Conservation (phyloP, 75 land plant genomes). For the Ceratopteris richardii region DNA sequence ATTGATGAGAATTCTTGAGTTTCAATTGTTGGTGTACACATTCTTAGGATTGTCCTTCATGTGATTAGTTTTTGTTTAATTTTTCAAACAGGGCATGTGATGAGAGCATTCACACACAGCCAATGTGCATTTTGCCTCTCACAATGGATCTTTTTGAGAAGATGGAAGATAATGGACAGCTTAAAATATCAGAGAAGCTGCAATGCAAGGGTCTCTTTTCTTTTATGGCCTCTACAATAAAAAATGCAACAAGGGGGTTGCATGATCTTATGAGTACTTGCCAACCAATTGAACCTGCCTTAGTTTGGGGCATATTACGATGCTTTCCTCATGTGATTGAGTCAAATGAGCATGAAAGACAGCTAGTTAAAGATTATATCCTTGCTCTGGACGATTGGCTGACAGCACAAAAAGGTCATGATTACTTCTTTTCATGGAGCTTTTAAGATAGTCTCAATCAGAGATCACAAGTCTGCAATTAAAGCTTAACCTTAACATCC, state of each 20-base stretch:
- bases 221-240: conserved; percentile 16
- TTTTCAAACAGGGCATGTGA: conserved; percentile 42
- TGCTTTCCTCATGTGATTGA: conserved; percentile 42
- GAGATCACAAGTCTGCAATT: too few relatives aligned
- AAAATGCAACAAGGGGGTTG: background rate
- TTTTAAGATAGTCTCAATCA: too few relatives aligned
- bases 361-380: conserved; percentile 17
- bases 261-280: background rate
- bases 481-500: background rate
- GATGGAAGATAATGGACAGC: conserved; percentile 11
- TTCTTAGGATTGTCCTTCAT: too few relatives aligned
- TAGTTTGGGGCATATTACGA: conserved; percentile 50
- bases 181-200: conserved; percentile 1
- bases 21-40: too few relatives aligned
- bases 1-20: too few relatives aligned
- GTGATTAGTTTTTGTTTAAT: too few relatives aligned
- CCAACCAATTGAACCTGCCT: conserved; percentile 27
- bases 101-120: conserved; percentile 28
- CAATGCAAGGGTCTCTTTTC: conserved; percentile 5
- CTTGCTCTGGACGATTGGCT: conserved; percentile 13
- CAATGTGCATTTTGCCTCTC: conserved; percentile 40
- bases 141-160: conserved; percentile 44
- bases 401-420: conserved; percentile 1
- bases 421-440: too few relatives aligned
- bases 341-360: conserved; percentile 1